These are phyloP conservation scores for Neurospora hispaniola DNA, from an alignment of 495 filamentous ascomycete genomes.

Conservation along the genomic window DNA sequence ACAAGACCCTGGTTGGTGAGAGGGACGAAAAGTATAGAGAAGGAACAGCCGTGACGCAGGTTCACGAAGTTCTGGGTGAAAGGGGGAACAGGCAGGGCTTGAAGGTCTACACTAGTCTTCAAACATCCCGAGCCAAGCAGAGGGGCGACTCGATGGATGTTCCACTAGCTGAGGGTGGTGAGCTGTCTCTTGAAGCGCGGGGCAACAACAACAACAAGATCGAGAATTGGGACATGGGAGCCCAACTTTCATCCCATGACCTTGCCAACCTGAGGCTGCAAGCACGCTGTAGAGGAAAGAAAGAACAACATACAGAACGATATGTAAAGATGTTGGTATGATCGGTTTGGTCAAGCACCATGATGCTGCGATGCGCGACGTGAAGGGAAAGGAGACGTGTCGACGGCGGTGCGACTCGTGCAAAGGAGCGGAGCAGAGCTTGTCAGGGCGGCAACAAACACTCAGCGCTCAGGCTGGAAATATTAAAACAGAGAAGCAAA, in stretches of 20 bases:
- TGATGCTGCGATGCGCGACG: slow-evolving; percentile 16
- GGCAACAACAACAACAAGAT: not conserved
- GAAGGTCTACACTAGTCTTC: not conserved
- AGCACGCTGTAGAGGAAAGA: not conserved
- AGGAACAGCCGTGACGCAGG: not conserved
- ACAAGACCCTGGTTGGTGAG: not conserved
- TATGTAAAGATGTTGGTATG: slow-evolving; percentile 11
- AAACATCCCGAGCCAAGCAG: not conserved
- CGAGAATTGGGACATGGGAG: not conserved
- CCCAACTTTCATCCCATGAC: not conserved
- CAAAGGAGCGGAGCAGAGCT: not conserved
- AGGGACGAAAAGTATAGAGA: not conserved
- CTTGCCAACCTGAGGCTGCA: not conserved
- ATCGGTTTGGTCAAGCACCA: slow-evolving; percentile 14
- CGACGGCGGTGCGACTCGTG: not conserved
- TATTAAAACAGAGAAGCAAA: not conserved
- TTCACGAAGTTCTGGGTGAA: not conserved
- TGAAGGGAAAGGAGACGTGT: not conserved
- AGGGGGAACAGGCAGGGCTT: not conserved
- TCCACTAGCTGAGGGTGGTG: not conserved
- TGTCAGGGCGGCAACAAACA: not conserved
- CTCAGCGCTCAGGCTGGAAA: not conserved
- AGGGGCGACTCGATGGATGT: not conserved
- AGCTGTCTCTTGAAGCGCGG: not conserved
- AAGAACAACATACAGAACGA: slow-evolving; percentile 8